These are phyloP conservation scores for Acanthamoeba royreba DNA, from an alignment of 208 protist genomes.

Conservation along the genomic window DNA sequence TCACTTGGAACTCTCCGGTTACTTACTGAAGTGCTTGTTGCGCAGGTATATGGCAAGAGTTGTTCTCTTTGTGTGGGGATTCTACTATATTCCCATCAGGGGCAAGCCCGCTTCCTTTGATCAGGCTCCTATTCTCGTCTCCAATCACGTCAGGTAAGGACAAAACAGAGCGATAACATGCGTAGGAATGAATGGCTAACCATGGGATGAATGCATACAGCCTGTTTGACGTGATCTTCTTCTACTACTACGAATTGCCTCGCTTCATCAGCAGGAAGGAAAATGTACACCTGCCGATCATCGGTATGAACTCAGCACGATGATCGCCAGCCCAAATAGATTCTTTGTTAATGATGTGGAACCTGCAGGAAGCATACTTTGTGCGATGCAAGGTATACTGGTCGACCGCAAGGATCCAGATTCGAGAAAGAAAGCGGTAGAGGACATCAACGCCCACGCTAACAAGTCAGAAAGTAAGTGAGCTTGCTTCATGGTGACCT, in stretches of 20 bases:
- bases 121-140: background rate
- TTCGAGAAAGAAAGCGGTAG: slow-evolving; percentile 11
- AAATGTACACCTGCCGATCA: background rate
- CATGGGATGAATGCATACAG: background rate
- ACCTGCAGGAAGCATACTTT: background rate
- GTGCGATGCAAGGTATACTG: background rate
- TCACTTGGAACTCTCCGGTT: background rate
- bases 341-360: background rate
- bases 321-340: background rate
- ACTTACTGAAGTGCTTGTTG: background rate
- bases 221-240: background rate
- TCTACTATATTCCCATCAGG: background rate
- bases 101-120: background rate
- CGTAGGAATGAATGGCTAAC: background rate
- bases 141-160: background rate
- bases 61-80: background rate
- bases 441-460: background rate
- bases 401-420: background rate
- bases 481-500: background rate
- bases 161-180: background rate
- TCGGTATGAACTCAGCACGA: background rate
- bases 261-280: slow-evolving; percentile 18
- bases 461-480: background rate
- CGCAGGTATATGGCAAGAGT: background rate
- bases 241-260: background rate